Evolutionary conservation across 106 monocot species (phyloP).

Genomic region (Cymbidium sinense): DNA sequence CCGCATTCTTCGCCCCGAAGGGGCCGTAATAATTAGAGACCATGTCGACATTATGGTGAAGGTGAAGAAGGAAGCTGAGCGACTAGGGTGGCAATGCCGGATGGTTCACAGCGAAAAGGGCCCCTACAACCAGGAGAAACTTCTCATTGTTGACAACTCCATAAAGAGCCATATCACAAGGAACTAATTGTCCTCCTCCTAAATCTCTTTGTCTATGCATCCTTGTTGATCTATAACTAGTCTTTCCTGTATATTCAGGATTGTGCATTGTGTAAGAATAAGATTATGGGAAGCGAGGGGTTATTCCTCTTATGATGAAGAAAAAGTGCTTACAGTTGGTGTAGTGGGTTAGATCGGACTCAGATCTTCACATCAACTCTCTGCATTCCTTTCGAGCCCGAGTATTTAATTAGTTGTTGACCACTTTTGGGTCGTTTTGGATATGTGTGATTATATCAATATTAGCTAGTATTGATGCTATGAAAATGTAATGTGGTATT

Average conservation of each 20-base stretch:
- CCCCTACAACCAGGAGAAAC: slow-evolving; percentile 48
- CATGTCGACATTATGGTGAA: slow-evolving; percentile 43
- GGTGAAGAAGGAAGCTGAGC: slow-evolving; percentile 39
- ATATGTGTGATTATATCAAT: too few species aligned
- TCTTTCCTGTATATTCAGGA: neutral
- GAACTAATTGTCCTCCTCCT: neutral
- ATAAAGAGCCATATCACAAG: neutral
- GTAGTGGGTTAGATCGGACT: too few species aligned
- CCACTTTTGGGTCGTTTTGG: too few species aligned
- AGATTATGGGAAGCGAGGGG: neutral
- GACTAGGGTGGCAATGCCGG: slow-evolving; percentile 39
- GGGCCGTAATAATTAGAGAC: slow-evolving; percentile 58
- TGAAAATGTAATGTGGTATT: neutral
- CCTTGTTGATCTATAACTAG: neutral
- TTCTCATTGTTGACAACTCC: slow-evolving; percentile 66
- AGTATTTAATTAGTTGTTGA: too few species aligned
- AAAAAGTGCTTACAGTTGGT: too few species aligned
- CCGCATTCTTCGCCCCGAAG: slow-evolving; percentile 63
- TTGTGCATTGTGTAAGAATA: neutral
- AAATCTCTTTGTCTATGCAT: neutral
- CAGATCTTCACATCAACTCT: too few species aligned
- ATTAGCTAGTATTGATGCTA: too few species aligned
- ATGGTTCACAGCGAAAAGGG: slow-evolving; percentile 55
- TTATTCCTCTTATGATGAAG: too few species aligned
- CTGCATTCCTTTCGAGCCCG: too few species aligned